Evolutionary conservation across 2,329 filamentous ascomycete genomes (phyloP).

Genomic region (Sporothrix schenckii): DNA sequence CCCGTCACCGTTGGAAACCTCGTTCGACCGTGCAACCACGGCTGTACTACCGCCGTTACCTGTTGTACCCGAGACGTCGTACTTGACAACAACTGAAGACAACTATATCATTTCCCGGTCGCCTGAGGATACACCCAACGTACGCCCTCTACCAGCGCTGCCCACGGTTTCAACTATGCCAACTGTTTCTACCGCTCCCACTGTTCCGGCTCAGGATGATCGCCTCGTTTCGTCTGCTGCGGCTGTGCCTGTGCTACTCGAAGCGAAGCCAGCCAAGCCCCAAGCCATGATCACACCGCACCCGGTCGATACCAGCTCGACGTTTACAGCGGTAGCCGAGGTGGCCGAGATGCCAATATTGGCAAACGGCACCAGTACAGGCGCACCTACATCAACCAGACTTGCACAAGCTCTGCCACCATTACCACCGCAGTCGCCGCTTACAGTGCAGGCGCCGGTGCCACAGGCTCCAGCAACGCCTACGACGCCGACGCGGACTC

Average conservation of each 20-base stretch:
- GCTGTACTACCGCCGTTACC: not conserved
- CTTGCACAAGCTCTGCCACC: slow-evolving; percentile 12
- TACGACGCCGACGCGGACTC: slow-evolving; percentile 28
- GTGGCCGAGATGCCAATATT: not conserved
- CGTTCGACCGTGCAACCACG: not conserved
- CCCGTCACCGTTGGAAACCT: slow-evolving; percentile 12
- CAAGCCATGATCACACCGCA: slow-evolving; percentile 6
- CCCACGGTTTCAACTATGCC: not conserved
- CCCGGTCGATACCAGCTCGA: slow-evolving; percentile 1
- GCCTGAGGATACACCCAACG: not conserved
- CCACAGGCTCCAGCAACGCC: not conserved
- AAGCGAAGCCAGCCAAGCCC: slow-evolving; percentile 18
- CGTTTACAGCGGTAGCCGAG: not conserved
- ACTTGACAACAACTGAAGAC: not conserved
- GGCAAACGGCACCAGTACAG: slow-evolving; percentile 13
- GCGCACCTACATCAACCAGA: not conserved
- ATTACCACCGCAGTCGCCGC: slow-evolving; percentile 4
- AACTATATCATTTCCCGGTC: slow-evolving; percentile 2
- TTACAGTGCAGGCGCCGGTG: not conserved
- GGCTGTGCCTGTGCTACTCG: not conserved
- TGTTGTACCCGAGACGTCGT: not conserved
- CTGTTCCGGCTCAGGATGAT: not conserved
- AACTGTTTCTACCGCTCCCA: too few species aligned
- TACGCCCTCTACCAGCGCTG: not conserved
- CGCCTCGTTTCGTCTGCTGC: not conserved